phyloP scores from a whole-genome alignment of 176 grass and related monocot species.

The Carex myosuroides region DNA sequence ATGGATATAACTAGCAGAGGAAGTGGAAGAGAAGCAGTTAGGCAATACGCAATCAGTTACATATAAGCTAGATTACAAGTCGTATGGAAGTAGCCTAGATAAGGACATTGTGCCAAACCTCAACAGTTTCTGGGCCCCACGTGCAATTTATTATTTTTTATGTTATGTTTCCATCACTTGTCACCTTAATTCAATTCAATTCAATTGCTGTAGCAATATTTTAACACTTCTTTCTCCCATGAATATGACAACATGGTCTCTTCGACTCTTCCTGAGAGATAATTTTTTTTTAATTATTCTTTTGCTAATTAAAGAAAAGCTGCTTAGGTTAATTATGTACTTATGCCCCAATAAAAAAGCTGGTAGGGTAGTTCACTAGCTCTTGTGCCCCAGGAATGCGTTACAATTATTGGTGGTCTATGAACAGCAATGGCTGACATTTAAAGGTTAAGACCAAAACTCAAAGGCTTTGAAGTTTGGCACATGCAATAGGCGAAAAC shows the following conservation, averaged over 20 bases:
- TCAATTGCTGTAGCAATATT: neutral
- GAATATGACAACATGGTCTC: neutral
- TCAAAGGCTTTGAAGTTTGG: neutral
- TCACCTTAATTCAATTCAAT: neutral
- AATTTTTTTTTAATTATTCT: neutral
- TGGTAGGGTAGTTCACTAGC: no score
- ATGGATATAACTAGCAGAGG: neutral
- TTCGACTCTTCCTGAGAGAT: neutral
- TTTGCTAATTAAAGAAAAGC: neutral
- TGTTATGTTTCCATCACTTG: neutral
- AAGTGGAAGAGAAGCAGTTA: neutral
- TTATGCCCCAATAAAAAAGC: no score
- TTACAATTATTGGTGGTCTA: neutral
- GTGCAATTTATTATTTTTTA: neutral
- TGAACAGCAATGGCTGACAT: neutral
- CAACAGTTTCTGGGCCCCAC: constrained; percentile 4
- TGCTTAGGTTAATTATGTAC: no score
- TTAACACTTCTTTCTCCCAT: neutral
- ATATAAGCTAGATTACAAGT: neutral
- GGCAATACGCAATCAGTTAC: neutral
- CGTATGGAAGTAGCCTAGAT: neutral
- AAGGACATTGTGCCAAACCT: neutral
- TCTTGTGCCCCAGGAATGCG: no score
- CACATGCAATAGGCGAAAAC: neutral
- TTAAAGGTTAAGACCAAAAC: neutral